Conservation (phyloP, 805 yeast genomes). For the Jamesozyma jinghongensis region DNA sequence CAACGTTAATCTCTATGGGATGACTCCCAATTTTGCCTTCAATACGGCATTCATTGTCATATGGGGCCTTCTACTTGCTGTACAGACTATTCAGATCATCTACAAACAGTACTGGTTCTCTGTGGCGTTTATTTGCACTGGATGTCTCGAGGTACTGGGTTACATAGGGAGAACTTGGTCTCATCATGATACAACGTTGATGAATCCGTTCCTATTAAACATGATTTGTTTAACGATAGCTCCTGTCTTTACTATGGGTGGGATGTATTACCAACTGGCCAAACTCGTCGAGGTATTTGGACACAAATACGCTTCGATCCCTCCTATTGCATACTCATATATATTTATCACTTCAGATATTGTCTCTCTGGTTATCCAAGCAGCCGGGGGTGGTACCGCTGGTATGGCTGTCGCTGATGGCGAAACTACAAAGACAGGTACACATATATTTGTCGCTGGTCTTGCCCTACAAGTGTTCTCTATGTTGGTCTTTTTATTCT, state of each 20-base stretch:
- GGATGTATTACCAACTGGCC: slow-evolving; percentile 63
- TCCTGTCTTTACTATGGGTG: slow-evolving; percentile 81
- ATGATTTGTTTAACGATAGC: slow-evolving; percentile 63
- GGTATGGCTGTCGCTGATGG: slow-evolving; percentile 35
- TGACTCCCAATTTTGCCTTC: slow-evolving; percentile 45
- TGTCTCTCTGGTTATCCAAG: slow-evolving; percentile 57
- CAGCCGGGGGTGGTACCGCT: slow-evolving; percentile 68
- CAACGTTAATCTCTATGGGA: slow-evolving; percentile 31
- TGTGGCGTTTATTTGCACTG: slow-evolving; percentile 45
- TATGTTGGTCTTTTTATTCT: slow-evolving; percentile 49
- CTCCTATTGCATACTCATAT: slow-evolving; percentile 36
- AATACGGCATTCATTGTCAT: slow-evolving; percentile 49
- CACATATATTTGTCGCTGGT: slow-evolving; percentile 60
- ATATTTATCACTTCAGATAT: slow-evolving; percentile 61
- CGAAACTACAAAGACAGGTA: slow-evolving; percentile 20
- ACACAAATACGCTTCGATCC: slow-evolving; percentile 37
- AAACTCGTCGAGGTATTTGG: slow-evolving; percentile 59
- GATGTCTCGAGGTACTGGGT: slow-evolving; percentile 56
- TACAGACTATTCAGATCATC: slow-evolving; percentile 38
- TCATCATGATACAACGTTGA: slow-evolving; percentile 28
- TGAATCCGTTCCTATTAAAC: slow-evolving; percentile 49
- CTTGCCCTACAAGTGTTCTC: slow-evolving; percentile 66
- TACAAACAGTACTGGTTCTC: slow-evolving; percentile 61
- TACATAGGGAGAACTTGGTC: slow-evolving; percentile 52
- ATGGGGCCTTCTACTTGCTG: slow-evolving; percentile 39